Evolutionary conservation across 768 basidiomycete species (phyloP), one percentile per base, ranked within the genome.

Genomic region (Collybia nuda): DNA sequence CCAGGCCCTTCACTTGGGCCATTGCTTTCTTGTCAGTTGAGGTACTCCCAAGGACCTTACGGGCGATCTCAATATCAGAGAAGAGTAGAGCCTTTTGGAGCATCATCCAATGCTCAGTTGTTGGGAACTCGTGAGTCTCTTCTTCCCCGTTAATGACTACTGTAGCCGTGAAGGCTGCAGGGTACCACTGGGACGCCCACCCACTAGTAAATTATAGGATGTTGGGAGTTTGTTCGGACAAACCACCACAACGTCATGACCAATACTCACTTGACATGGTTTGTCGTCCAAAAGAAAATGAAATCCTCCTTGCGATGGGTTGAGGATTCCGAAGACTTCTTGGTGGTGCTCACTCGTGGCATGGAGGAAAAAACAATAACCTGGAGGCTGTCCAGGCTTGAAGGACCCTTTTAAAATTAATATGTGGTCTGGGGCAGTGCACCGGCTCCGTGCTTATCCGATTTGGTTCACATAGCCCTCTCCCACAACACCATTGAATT

Each of bases 31-130:
- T 60, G 17, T 60, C 62, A 2, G 64, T 64, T 3, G 66, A 68
- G 1, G 53, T 63, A 18, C 72, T 64, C 2, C 50, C 63, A 18
- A 81, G 56, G 15, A 85, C 72, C 50, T 73, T 61, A 17, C 69
- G 62, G 2, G 79, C 76, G 5, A 78, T 61, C 5, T 58, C 68
- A 8, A 47, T 36, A 56, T 85, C 81, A 9, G 61, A 57, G 66
- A 85, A 85, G 2, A 85, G 56, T 5, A 82, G 58, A 6, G 83
- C 82, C 60, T 85, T 85, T 47, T 78, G 75, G 32, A 32, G 22
- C 84, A 85, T 86, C 84, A 85, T 85, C 76, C 77, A 85, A 55
- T 85, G 82, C 63, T 85, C 84, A 0, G 79, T 73, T 2, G 78
- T 76, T 5, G 63, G 65, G 58, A 82, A 82, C 0, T 46, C 57